phyloP scores from a whole-genome alignment of 1,284 basidiomycete genomes.

The Dichomitus squalens region DNA sequence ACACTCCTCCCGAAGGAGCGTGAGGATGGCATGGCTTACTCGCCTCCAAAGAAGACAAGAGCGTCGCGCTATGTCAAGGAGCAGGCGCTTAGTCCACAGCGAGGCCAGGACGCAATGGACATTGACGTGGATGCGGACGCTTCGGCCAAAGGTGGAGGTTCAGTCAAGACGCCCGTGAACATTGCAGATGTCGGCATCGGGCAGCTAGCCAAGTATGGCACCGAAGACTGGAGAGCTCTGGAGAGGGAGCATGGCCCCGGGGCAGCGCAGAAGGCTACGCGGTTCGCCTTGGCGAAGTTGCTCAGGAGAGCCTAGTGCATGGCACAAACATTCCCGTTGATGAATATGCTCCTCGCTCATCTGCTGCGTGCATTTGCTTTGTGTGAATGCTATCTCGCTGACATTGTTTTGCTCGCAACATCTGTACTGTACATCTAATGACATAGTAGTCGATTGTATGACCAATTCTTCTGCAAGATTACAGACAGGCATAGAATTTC shows the following conservation, averaged over 20 bases:
- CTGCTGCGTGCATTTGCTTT: too few species aligned
- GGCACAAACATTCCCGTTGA: not conserved
- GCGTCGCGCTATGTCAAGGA: constrained; percentile 18
- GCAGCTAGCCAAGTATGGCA: not conserved
- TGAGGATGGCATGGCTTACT: constrained; percentile 12
- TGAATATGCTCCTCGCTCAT: not conserved
- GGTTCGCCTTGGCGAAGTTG: constrained; percentile 12
- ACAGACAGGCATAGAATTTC: too few species aligned
- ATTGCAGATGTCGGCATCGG: not conserved
- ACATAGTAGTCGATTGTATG: too few species aligned
- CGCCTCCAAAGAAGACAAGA: constrained; percentile 25
- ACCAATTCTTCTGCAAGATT: too few species aligned
- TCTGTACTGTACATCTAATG: too few species aligned
- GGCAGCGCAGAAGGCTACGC: constrained; percentile 5
- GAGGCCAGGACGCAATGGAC: not conserved
- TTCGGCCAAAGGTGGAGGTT: not conserved
- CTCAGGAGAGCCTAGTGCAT: not conserved
- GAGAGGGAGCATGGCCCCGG: constrained; percentile 8
- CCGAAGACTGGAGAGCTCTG: constrained; percentile 5
- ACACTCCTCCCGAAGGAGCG: not conserved
- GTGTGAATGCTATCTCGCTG: too few species aligned
- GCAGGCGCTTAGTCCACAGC: constrained; percentile 3
- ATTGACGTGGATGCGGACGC: not conserved
- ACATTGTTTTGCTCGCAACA: too few species aligned
- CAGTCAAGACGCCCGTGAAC: not conserved